phyloP scores from a whole-genome alignment of 2,329 filamentous ascomycete genomes.

The Colletotrichum sojae region DNA sequence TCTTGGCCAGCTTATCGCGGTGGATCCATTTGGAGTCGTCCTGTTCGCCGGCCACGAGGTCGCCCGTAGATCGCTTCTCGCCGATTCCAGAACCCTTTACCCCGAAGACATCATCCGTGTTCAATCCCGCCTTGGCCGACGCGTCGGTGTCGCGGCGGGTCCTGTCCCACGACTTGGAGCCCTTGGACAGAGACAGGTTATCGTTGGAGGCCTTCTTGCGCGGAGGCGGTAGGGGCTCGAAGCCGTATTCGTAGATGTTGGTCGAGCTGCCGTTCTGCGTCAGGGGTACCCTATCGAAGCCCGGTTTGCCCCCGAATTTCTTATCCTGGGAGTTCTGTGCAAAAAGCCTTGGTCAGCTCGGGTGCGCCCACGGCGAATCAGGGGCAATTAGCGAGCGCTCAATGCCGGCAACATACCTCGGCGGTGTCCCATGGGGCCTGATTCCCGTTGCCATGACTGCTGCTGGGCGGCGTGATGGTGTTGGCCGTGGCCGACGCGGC shows the following conservation, averaged over 20 bases:
- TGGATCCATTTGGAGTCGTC: conserved; percentile 88
- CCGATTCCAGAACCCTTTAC: conserved; percentile 41
- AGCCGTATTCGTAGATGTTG: conserved; percentile 41
- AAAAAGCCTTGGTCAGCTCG: conserved; percentile 7
- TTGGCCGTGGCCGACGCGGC: conserved; percentile 63
- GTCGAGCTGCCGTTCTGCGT: conserved; percentile 44
- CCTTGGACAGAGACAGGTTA: conserved; percentile 45
- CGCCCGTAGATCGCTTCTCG: conserved; percentile 47
- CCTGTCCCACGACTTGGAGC: conserved; percentile 37
- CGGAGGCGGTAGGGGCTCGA: conserved; percentile 43
- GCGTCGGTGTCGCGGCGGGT: conserved; percentile 43
- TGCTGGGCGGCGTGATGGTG: conserved; percentile 63
- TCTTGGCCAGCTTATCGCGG: conserved; percentile 84
- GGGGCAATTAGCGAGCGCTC: background rate
- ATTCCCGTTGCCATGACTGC: conserved; percentile 64
- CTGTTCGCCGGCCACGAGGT: conserved; percentile 50
- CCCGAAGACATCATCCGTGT: conserved; percentile 44
- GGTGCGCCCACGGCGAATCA: background rate
- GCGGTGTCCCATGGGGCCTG: conserved; percentile 59
- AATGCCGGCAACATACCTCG: conserved; percentile 53
- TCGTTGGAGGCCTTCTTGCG: conserved; percentile 55
- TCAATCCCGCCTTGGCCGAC: conserved; percentile 22
- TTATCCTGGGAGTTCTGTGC: conserved; percentile 43
- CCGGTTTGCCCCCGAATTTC: conserved; percentile 32
- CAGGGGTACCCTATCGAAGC: conserved; percentile 39